Evolutionary conservation across 768 basidiomycete genomes (phyloP), one percentile per base, ranked within the genome.

Genomic region (Leccinum fibrillosum): DNA sequence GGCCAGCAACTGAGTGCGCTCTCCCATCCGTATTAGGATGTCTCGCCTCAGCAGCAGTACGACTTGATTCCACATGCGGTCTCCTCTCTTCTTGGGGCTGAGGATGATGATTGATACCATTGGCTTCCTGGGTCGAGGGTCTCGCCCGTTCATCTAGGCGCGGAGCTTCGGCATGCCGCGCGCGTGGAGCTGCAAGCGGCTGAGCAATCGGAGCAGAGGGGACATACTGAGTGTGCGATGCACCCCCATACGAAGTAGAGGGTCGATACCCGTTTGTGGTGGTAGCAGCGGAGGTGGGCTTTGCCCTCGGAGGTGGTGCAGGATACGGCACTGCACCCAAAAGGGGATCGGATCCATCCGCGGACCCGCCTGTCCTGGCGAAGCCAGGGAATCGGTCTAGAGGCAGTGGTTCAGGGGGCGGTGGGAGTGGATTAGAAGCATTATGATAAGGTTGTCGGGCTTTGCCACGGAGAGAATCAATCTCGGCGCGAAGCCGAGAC

Each of bases 331-430:
- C 61, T 15, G 63, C 62, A 2, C 60, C 52, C 19, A 66, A 51
- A 42, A 66, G 66, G 1, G 59, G 58, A 54, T 72, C 70, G 2
- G 56, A 10, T 1, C 60, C 50, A 26, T 69, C 66, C 44, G 56
- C 57, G 52, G 60, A 50, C 6, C 67, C 69, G 15, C 66, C 70
- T 9, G 73, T 68, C 59, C 76, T 74, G 17, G 74, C 72, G 53
- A 80, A 77, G 11, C 74, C 52, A 11, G 80, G 78, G 19, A 81
- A 71, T 42, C 75, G 72, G 25, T 80, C 78, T 10, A 78, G 69
- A 9, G 80, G 74, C 7, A 84, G 67, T 3, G 82, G 83, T 55
- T 80, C 77, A 12, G 84, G 84, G n/a, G 84, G 84, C 44, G 73
- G 68, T 23, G 84, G 84, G 19, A 86, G 76, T 4, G 84, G 84